Conservation (phyloP, 2,329 filamentous ascomycete genomes). For the Colletotrichum costaricense region DNA sequence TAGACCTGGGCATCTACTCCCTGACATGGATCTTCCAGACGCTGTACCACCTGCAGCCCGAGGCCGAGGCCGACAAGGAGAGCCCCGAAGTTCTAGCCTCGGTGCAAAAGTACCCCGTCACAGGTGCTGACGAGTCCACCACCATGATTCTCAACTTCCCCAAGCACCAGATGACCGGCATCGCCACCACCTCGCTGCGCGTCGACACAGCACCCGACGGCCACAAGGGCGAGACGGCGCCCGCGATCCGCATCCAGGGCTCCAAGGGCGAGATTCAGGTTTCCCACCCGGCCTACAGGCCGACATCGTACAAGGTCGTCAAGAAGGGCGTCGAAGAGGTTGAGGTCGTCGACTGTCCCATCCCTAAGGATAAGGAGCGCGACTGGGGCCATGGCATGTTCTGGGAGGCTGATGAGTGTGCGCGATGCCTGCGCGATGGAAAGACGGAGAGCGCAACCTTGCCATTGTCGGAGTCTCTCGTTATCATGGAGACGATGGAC, state of each 20-base stretch:
- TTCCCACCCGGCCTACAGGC: conserved; percentile 76
- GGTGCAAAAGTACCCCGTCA: conserved; percentile 75
- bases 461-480: conserved; percentile 80
- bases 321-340: conserved; percentile 59
- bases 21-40: conserved; percentile 93
- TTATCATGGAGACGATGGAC: conserved; percentile 83
- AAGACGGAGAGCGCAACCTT: conserved; percentile 79
- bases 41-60: conserved; percentile 82
- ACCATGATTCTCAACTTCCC: conserved; percentile 83
- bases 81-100: conserved; percentile 75
- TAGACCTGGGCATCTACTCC: conserved; percentile 90
- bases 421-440: conserved; percentile 79
- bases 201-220: conserved; percentile 69
- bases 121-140: conserved; percentile 83
- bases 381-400: conserved; percentile 84
- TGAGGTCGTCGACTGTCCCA: conserved; percentile 64
- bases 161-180: conserved; percentile 73
- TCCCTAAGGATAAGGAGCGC: conserved; percentile 60
- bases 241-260: conserved; percentile 83
- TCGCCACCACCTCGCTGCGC: conserved; percentile 76
- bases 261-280: conserved; percentile 86
- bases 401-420: conserved; percentile 87
- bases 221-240: conserved; percentile 66
- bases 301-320: conserved; percentile 73
- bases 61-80: conserved; percentile 72